phyloP scores from a whole-genome alignment of 2,329 filamentous ascomycete species.

The Thielaviopsis cerberus region DNA sequence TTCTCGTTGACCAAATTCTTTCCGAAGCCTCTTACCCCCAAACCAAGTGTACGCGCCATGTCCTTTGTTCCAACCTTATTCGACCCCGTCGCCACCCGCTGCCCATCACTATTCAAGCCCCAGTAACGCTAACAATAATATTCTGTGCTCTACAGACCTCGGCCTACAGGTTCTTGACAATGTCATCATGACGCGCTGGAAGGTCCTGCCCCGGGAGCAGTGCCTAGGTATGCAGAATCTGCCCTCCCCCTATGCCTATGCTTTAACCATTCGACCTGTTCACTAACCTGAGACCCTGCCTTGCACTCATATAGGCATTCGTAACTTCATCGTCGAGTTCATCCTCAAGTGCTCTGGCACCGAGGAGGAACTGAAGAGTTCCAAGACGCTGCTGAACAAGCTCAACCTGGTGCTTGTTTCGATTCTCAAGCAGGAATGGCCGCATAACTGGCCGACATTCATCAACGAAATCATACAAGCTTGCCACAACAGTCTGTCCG shows the following conservation, averaged over 20 bases:
- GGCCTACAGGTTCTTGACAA: conserved; percentile 92
- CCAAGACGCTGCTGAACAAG: conserved; percentile 90
- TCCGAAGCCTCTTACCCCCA: conserved; percentile 83
- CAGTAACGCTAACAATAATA: conserved; percentile 1
- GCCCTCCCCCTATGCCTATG: neutral
- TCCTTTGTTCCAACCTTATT: neutral
- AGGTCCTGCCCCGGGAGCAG: conserved; percentile 86
- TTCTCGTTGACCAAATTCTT: conserved; percentile 91
- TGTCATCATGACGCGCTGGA: conserved; percentile 98
- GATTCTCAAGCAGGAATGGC: conserved; percentile 98
- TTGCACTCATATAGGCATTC: conserved; percentile 48
- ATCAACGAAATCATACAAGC: conserved; percentile 99
- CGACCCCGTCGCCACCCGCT: neutral
- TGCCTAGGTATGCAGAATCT: conserved; percentile 48
- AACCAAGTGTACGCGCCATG: conserved; percentile 63
- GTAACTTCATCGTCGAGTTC: conserved; percentile 97
- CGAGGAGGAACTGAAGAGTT: conserved; percentile 67
- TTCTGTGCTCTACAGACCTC: conserved; percentile 41
- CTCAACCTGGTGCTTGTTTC: conserved; percentile 94
- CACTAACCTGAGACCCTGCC: conserved; percentile 4
- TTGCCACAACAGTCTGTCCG: conserved; percentile 83
- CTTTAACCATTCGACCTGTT: neutral
- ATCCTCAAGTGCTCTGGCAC: conserved; percentile 86
- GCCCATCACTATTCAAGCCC: neutral
- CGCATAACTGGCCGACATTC: conserved; percentile 98